Base-by-base conservation (phyloP, 257 asterid genomes). In the Oldenlandia corymbosa region DNA sequence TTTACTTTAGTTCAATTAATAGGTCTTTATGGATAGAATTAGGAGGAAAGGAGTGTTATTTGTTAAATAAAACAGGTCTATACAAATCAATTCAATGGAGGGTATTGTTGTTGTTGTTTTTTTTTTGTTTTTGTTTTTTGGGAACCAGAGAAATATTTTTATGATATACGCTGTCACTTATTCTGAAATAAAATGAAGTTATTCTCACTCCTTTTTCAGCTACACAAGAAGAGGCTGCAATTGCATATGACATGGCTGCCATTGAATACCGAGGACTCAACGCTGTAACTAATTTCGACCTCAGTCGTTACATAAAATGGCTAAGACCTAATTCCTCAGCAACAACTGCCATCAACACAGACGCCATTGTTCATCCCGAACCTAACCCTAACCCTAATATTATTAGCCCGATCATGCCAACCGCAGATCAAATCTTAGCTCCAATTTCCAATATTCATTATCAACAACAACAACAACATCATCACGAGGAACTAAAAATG, bases 221-320 rank as follows among this genome's bases (percentile, higher is more conserved):
- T 26, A 88, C 96, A 10, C 96, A 88, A 68, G 95, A 88, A 79
- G 96, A 88, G 66, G 95, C 95, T 37, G 96, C 96, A 3, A 69
- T 87, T 8, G 96, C 95, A 24, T 88, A 88, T 45, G 96, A 88
- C 73, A 84, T 84, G 93, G 96, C 96, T 34, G 96, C 96, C 3
- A 86, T 86, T 5, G 96, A 88, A 45, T 88, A 86, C 36, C 88
- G 96, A 66, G 96, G 96, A 16, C 81, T 86, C 14, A 82, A 86
- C 6, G 96, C 95, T 0, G 96, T 88, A 64, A 88, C 96, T 20
- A 88, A 88, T 51, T 88, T 88, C 26, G 95, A 88, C 26, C 88
- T 88, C 0, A 86, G 95, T 41, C 90, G 93, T 47, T 88, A 88
- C 81, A 88, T 88, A 57, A 88, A 88, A 79, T 86, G 96, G 93